Evolutionary conservation across 768 basidiomycete species (phyloP).

Genomic region (Boletus subparvulus): DNA sequence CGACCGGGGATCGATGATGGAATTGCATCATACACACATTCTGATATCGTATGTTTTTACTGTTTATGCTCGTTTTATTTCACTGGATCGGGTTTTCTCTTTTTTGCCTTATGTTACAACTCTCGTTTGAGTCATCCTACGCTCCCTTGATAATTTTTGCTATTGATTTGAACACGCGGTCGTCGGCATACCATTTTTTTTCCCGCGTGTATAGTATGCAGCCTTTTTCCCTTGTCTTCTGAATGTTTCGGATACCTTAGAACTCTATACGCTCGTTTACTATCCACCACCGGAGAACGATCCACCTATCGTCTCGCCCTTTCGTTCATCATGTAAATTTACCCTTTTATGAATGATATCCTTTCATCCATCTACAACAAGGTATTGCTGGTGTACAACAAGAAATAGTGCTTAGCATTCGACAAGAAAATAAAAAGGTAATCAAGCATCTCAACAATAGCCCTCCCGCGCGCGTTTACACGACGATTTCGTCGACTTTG

Average conservation of each 20-base stretch:
- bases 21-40: not conserved
- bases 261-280: conserved; percentile 17
- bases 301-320: conserved; percentile 19
- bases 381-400: not conserved
- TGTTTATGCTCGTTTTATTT: conserved; percentile 9
- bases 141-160: conserved; percentile 33
- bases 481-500: conserved; percentile 62
- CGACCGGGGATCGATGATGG: conserved; percentile 26
- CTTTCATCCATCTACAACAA: conserved; percentile 1
- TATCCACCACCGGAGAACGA: conserved; percentile 17
- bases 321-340: conserved; percentile 25
- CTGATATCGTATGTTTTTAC: not conserved
- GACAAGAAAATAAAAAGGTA: not conserved
- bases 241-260: conserved; percentile 4
- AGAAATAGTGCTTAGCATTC: not conserved
- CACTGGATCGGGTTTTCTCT: not conserved
- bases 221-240: conserved; percentile 17
- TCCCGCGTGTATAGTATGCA: conserved; percentile 33
- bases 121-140: conserved; percentile 28
- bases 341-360: conserved; percentile 17
- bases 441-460: not conserved
- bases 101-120: conserved; percentile 11
- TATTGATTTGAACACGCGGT: conserved; percentile 20
- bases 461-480: conserved; percentile 2
- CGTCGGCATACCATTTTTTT: conserved; percentile 13